Percentiles rank a stretch among this genome's conserved stretches.
Conservation (phyloP, 2,329 filamentous ascomycete species). For the Fusarium sp. region DNA sequence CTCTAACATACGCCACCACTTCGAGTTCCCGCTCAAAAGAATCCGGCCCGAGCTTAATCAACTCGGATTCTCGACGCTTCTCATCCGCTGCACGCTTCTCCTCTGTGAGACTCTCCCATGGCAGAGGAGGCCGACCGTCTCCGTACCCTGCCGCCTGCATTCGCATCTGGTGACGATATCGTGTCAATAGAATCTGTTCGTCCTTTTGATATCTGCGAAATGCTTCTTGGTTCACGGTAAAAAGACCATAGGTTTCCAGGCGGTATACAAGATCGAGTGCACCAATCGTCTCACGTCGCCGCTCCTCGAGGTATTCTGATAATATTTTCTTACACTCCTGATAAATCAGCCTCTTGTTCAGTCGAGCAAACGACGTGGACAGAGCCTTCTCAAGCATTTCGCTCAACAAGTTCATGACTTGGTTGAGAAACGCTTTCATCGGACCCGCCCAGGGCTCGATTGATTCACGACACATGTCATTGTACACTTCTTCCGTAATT, state of each 20-base stretch:
- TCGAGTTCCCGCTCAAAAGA: constrained; percentile 70
- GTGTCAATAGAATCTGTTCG: constrained; percentile 61
- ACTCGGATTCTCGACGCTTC: constrained; percentile 57
- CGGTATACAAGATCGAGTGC: constrained; percentile 61
- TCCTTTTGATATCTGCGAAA: constrained; percentile 60
- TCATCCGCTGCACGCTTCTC: constrained; percentile 62
- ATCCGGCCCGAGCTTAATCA: constrained; percentile 66
- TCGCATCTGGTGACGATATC: constrained; percentile 64
- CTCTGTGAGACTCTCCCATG: constrained; percentile 61
- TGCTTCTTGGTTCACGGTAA: constrained; percentile 67
- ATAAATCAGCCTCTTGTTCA: constrained; percentile 65
- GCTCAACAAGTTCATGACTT: constrained; percentile 63
- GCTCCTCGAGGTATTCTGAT: constrained; percentile 58
- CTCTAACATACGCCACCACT: constrained; percentile 72
- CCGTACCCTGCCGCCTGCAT: constrained; percentile 57
- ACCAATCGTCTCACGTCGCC: constrained; percentile 52
- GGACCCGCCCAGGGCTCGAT: constrained; percentile 70
- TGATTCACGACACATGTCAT: constrained; percentile 67
- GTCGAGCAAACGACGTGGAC: constrained; percentile 58
- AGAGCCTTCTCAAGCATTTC: constrained; percentile 62
- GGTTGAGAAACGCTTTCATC: constrained; percentile 61
- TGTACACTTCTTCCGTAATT: constrained; percentile 70
- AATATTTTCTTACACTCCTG: constrained; percentile 60
- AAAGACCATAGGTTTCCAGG: constrained; percentile 67
- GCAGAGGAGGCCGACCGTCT: constrained; percentile 48